Conservation (phyloP, 2,329 filamentous ascomycete genomes). For the Byssoonygena ceratinophila region DNA sequence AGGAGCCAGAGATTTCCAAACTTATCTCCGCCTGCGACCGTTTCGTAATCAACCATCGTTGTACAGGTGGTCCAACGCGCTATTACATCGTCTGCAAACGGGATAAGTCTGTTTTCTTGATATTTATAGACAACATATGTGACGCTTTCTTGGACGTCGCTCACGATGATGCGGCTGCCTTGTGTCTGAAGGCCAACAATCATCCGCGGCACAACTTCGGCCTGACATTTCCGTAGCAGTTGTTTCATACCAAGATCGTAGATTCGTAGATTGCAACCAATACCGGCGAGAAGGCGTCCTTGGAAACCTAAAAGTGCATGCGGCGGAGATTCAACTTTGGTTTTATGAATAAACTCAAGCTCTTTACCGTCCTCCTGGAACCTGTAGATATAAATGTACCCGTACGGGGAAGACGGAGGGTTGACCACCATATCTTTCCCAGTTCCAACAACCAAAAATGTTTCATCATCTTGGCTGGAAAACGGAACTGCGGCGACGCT, state of each 20-base stretch:
- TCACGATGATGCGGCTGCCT: conserved; percentile 80
- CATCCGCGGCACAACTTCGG: conserved; percentile 65
- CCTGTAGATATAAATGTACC: conserved; percentile 85
- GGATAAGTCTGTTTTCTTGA: conserved; percentile 79
- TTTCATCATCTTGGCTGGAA: conserved; percentile 75
- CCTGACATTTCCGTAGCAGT: conserved; percentile 81
- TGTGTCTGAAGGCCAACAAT: conserved; percentile 84
- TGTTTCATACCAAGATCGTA: conserved; percentile 92
- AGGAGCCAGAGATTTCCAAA: conserved; percentile 95
- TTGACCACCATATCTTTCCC: conserved; percentile 78
- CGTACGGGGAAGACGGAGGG: conserved; percentile 63
- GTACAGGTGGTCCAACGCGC: conserved; percentile 83
- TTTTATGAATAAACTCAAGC: conserved; percentile 93
- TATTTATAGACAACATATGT: conserved; percentile 91
- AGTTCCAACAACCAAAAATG: conserved; percentile 87
- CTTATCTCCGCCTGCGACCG: conserved; percentile 86
- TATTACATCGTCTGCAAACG: conserved; percentile 83
- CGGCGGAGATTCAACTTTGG: conserved; percentile 78
- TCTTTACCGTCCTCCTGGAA: conserved; percentile 78
- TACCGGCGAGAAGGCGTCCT: conserved; percentile 73
- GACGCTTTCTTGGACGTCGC: conserved; percentile 84
- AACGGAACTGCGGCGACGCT: conserved; percentile 79
- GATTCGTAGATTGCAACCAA: conserved; percentile 70
- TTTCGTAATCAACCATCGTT: conserved; percentile 96
- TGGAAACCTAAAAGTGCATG: conserved; percentile 89